Conservation (phyloP, 2,329 filamentous ascomycete species). For the Talaromyces sp. region DNA sequence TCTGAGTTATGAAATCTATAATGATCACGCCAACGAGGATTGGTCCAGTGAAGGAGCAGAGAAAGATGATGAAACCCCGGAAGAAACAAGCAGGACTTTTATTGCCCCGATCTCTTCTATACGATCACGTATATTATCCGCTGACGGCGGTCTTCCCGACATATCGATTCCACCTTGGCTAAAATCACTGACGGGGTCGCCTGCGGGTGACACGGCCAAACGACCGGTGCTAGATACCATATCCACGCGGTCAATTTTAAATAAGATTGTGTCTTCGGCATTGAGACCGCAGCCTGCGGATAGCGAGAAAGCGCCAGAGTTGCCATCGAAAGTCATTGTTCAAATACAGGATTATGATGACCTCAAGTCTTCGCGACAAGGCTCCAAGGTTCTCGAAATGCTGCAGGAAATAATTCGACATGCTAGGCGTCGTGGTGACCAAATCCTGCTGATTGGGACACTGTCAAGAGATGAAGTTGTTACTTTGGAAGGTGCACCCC, state of each 20-base stretch:
- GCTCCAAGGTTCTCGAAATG: conserved; percentile 63
- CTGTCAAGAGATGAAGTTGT: conserved; percentile 44
- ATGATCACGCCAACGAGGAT: not conserved
- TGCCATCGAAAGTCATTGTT: conserved; percentile 56
- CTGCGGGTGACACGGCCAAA: conserved; percentile 18
- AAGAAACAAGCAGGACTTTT: conserved; percentile 22
- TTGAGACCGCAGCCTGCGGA: not conserved
- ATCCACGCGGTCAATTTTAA: not conserved
- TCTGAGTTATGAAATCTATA: conserved; percentile 54
- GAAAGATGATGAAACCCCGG: conserved; percentile 42
- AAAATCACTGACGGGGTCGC: conserved; percentile 25
- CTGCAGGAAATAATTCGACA: conserved; percentile 69
- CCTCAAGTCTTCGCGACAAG: conserved; percentile 64
- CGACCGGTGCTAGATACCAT: not conserved
- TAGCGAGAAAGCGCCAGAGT: conserved; percentile 17
- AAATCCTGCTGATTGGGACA: conserved; percentile 76
- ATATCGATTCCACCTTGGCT: conserved; percentile 29
- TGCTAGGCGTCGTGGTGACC: conserved; percentile 65
- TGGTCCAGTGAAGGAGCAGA: conserved; percentile 39
- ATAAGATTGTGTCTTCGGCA: not conserved
- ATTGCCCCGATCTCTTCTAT: not conserved
- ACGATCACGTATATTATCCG: conserved; percentile 7
- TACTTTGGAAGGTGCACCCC: not conserved
- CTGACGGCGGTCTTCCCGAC: conserved; percentile 19
- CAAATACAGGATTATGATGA: conserved; percentile 80